phyloP scores from a whole-genome alignment of 2,329 filamentous ascomycete genomes.

The Chrysosporium keratinophilum region DNA sequence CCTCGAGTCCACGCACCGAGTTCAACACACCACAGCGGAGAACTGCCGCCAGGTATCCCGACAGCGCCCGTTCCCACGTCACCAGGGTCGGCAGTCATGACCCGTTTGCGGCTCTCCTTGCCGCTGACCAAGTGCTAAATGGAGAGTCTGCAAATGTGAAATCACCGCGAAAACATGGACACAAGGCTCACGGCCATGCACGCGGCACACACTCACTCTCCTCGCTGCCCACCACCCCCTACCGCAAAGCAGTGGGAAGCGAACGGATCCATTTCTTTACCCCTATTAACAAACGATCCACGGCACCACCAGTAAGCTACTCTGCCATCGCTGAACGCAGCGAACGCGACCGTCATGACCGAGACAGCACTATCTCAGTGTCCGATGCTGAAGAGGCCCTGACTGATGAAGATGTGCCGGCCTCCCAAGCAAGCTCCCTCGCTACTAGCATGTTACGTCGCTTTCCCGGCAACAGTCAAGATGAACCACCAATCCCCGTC shows the following conservation, averaged over 20 bases:
- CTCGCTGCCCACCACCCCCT: slow-evolving; percentile 68
- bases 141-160: slow-evolving; percentile 66
- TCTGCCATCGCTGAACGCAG: slow-evolving; percentile 21
- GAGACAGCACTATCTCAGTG: slow-evolving; percentile 76
- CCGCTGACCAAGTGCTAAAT: slow-evolving; percentile 63
- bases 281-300: slow-evolving; percentile 41
- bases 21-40: slow-evolving; percentile 38
- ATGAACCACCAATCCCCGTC: slow-evolving; percentile 25
- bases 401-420: slow-evolving; percentile 56
- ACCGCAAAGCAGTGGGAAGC: slow-evolving; percentile 43
- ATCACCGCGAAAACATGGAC: slow-evolving; percentile 51
- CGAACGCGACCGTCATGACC: slow-evolving; percentile 53
- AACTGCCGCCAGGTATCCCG: slow-evolving; percentile 32
- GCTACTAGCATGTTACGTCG: slow-evolving; percentile 65
- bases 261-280: slow-evolving; percentile 47
- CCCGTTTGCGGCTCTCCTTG: slow-evolving; percentile 65
- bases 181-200: slow-evolving; percentile 50
- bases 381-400: slow-evolving; percentile 44
- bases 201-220: slow-evolving; percentile 75
- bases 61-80: slow-evolving; percentile 31
- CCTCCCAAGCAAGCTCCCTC: slow-evolving; percentile 67
- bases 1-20: slow-evolving; percentile 49
- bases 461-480: slow-evolving; percentile 36
- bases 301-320: slow-evolving; percentile 26
- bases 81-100: slow-evolving; percentile 48